Evolutionary conservation across 1,284 basidiomycete species (phyloP).

Genomic region (Acaromyces ingoldii): DNA sequence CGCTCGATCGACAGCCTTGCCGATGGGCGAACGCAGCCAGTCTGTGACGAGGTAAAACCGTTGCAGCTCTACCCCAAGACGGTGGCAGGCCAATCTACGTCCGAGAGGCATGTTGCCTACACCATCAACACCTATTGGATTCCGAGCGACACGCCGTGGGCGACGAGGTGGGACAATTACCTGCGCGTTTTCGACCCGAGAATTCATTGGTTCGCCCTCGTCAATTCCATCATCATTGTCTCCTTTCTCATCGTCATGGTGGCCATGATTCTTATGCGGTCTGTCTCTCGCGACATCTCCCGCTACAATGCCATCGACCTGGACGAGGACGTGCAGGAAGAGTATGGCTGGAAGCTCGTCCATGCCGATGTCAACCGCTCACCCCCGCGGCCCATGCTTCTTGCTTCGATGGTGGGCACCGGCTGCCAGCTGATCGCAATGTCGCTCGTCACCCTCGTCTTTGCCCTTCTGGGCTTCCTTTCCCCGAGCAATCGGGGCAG

Average conservation of each 20-base stretch:
- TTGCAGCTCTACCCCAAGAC: constrained; percentile 20
- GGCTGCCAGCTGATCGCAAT: constrained; percentile 85
- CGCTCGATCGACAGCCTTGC: constrained; percentile 29
- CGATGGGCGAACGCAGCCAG: constrained; percentile 13
- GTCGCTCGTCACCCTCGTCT: constrained; percentile 87
- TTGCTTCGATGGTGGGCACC: constrained; percentile 83
- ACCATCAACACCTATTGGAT: constrained; percentile 86
- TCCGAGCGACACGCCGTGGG: constrained; percentile 70
- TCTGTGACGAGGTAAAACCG: constrained; percentile 27
- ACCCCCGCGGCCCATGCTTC: constrained; percentile 66
- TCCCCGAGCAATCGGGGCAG: constrained; percentile 93
- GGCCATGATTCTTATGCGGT: constrained; percentile 79
- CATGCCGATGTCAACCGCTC: constrained; percentile 93
- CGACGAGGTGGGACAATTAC: constrained; percentile 94
- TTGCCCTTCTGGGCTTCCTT: constrained; percentile 93
- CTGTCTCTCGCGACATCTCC: constrained; percentile 82
- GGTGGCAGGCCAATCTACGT: constrained; percentile 55
- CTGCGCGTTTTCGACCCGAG: constrained; percentile 59
- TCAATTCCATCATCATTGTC: constrained; percentile 70
- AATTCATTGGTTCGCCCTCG: constrained; percentile 74
- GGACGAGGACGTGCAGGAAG: constrained; percentile 91
- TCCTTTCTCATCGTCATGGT: constrained; percentile 86
- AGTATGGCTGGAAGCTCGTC: constrained; percentile 96
- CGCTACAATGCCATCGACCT: constrained; percentile 95
- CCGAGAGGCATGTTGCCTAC: constrained; percentile 67